phyloP scores from a whole-genome alignment of 148 eudicot genomes.

The Tetragonia tetragonoides region DNA sequence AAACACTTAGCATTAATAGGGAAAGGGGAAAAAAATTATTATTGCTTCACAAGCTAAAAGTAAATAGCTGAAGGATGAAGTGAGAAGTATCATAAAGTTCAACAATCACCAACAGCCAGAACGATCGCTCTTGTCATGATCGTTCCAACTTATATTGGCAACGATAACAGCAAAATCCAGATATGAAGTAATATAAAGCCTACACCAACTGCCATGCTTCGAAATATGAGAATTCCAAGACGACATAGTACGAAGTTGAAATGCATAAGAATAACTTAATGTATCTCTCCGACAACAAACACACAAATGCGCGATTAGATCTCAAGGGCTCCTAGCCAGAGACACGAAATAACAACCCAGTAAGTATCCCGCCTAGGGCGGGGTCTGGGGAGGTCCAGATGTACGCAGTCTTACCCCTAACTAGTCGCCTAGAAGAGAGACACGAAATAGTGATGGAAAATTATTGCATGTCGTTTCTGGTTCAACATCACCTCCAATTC shows the following conservation, averaged over 20 bases:
- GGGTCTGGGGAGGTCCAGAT: too few species aligned
- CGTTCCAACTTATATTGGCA: background rate
- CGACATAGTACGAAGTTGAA: background rate
- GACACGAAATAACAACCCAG: background rate
- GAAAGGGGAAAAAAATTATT: background rate
- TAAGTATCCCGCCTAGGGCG: too few species aligned
- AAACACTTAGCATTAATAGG: background rate
- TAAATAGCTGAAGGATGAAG: background rate
- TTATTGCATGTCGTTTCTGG: background rate
- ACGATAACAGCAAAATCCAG: background rate
- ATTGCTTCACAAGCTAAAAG: background rate
- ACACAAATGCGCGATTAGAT: background rate
- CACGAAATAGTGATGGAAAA: background rate
- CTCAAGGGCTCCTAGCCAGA: background rate
- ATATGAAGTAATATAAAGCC: too few species aligned
- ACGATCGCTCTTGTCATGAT: background rate
- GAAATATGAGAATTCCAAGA: too few species aligned
- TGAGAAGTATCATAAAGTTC: background rate
- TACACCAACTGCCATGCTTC: too few species aligned
- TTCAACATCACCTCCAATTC: slow-evolving; percentile 2
- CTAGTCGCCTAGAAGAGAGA: too few species aligned
- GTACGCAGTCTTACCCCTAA: too few species aligned
- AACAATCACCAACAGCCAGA: background rate
- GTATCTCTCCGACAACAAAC: background rate
- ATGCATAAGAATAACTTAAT: background rate